Conservation (phyloP, 1,284 basidiomycete species). For the Exobasidium rhododendri region DNA sequence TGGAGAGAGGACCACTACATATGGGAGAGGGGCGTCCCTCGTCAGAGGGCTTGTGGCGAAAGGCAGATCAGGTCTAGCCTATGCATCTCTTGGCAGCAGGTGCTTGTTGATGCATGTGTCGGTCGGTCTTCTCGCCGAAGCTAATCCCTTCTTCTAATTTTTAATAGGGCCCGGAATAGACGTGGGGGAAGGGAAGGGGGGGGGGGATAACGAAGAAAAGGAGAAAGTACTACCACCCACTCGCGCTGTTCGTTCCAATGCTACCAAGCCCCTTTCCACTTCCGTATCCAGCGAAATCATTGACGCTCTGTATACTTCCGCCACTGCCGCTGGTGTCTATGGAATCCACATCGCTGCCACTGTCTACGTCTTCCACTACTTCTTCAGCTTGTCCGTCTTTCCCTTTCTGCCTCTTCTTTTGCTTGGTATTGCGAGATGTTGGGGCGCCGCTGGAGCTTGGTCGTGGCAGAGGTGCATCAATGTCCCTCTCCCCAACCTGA, state of each 20-base stretch:
- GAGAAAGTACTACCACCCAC: too few species aligned
- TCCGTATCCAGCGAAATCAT: conserved; percentile 19
- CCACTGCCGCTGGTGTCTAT: conserved; percentile 8
- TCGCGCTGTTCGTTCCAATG: conserved; percentile 9
- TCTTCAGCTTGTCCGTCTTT: background rate
- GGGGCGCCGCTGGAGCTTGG: conserved; percentile 1
- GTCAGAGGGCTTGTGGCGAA: too few species aligned
- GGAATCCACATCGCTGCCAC: background rate
- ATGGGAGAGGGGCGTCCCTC: too few species aligned
- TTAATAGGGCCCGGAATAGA: too few species aligned
- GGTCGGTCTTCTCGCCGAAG: too few species aligned
- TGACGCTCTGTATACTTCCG: conserved; percentile 16
- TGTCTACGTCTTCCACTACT: background rate
- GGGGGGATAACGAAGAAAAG: too few species aligned
- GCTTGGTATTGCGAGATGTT: background rate
- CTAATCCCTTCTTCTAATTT: too few species aligned
- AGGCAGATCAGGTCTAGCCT: too few species aligned
- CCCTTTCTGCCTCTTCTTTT: background rate
- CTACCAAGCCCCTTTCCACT: conserved; percentile 6
- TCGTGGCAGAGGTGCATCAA: conserved; percentile 7
- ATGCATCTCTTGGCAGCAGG: too few species aligned
- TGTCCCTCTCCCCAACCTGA: conserved; percentile 11
- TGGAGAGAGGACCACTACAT: too few species aligned
- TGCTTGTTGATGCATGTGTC: too few species aligned
- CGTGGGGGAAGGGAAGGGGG: too few species aligned